Evolutionary conservation across 495 filamentous ascomycete species (phyloP).

Genomic region (Aspergillus sclerotioniger): DNA sequence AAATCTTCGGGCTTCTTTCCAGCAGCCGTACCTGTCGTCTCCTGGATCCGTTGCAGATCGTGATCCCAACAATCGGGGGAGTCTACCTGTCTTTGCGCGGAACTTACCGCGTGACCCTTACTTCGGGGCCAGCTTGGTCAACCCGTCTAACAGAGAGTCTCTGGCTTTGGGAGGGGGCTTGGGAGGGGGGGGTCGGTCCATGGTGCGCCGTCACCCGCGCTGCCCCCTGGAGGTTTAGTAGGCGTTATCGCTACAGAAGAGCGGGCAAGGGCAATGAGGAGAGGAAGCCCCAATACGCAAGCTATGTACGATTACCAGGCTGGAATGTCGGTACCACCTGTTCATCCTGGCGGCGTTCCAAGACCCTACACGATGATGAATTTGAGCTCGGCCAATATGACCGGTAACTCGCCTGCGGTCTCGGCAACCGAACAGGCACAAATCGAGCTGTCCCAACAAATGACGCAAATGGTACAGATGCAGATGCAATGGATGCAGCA

Average conservation of each 20-base stretch:
- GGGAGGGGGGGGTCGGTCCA: constrained; percentile 57
- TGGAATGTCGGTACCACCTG: constrained; percentile 30
- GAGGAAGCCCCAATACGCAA: constrained; percentile 72
- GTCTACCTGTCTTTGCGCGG: constrained; percentile 80
- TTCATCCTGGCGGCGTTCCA: constrained; percentile 33
- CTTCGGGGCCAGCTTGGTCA: constrained; percentile 76
- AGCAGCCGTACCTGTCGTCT: constrained; percentile 35
- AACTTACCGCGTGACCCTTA: constrained; percentile 89
- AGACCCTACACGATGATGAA: constrained; percentile 50
- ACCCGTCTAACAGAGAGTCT: constrained; percentile 71
- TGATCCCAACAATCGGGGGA: constrained; percentile 37
- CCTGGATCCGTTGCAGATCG: constrained; percentile 46
- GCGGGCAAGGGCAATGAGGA: constrained; percentile 68
- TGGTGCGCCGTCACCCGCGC: constrained; percentile 41
- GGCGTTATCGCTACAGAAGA: constrained; percentile 91
- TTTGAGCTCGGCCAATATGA: constrained; percentile 38
- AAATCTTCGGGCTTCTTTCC: constrained; percentile 43
- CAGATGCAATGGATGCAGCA: constrained; percentile 81
- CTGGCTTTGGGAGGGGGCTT: constrained; percentile 65
- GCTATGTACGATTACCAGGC: constrained; percentile 44
- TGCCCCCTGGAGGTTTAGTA: constrained; percentile 71
- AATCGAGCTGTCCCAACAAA: constrained; percentile 82
- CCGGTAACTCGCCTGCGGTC: constrained; percentile 20
- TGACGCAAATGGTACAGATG: constrained; percentile 89
- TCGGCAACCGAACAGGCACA: constrained; percentile 71